Percentiles rank a stretch among this genome's conserved stretches.
Conservation (phyloP, 1,284 basidiomycete genomes). For the Marasmius oreades region DNA sequence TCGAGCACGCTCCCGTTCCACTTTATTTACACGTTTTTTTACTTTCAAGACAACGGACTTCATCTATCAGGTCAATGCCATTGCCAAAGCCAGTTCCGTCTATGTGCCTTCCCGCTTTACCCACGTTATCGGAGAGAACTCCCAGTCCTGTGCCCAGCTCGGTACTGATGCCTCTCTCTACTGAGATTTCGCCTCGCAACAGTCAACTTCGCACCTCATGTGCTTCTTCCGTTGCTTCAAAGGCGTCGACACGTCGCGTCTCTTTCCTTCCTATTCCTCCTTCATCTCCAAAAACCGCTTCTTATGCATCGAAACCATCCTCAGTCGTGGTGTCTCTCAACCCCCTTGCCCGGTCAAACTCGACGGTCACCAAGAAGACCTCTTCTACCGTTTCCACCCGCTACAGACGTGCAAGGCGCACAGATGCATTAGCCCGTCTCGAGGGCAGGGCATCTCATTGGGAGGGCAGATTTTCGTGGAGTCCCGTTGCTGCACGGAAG, state of each 20-base stretch:
- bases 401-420: slow-evolving; percentile 32
- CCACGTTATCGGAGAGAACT: not conserved
- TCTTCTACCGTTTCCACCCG: slow-evolving; percentile 38
- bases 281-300: not conserved
- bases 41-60: not conserved
- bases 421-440: slow-evolving; percentile 58
- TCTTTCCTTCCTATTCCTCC: not conserved
- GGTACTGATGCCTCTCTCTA: not conserved
- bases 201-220: not conserved
- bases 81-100: slow-evolving; percentile 37
- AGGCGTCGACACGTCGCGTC: not conserved
- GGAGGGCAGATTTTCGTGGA: slow-evolving; percentile 14
- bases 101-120: not conserved
- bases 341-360: slow-evolving; percentile 5
- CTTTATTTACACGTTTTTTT: not conserved
- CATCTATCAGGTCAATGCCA: slow-evolving; percentile 25
- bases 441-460: slow-evolving; percentile 44
- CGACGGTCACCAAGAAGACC: slow-evolving; percentile 5
- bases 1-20: not conserved
- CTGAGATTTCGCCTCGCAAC: not conserved
- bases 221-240: too few species aligned
- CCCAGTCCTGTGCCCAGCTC: not conserved
- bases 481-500: slow-evolving; percentile 13
- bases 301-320: slow-evolving; percentile 3
- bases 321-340: slow-evolving; percentile 33